Evolutionary conservation across 306 rosid species (phyloP), one percentile per base, ranked within the genome.

Genomic region (Chamaecrista fasciculata): DNA sequence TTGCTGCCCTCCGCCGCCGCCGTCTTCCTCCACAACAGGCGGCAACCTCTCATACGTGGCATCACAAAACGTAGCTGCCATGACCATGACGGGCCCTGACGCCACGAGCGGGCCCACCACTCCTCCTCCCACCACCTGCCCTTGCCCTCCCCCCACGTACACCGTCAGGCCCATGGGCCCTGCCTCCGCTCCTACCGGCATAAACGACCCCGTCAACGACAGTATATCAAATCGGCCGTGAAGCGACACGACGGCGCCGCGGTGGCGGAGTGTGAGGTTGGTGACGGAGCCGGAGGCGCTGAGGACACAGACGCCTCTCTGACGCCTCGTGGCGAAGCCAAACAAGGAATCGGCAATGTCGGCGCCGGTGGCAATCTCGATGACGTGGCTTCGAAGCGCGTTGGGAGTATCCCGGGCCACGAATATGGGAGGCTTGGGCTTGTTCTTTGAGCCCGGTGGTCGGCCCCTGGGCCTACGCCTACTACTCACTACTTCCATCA

Each of bases 91-190:
- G 0, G 87, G 57, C 2, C 92, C 92, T 0, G 92, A 62, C 0
- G 96, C 96, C 33, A 85, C 21, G 8, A 89, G 81, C 0, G 92
- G 90, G 0, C 96, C 92, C 46, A 89, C 92, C 42, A 89, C 90
- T 28, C 78, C 78, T 0, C 96, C 96, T 0, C 96, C 96, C 4
- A 89, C 83, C 5, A 89, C 82, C 15, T 84, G 88, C 2, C 96
- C 96, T 14, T 89, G 88, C 7, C 81, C 86, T 0, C 96, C 88
- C 0, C 88, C 83, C 1, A 89, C 70, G 72, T 80, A 89, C 11
- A 89, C 75, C 1, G 90, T 89, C 12, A 89, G 73, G 0, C 90
- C 91, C 0, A 85, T 74, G 0, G 91, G 74, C 0, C 87, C 91
- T 0, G 91, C 81, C 0, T 86, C 83, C 0, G 89, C 81, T 0